A percentile compares a stretch with the other conserved stretches of the same genome.
phyloP scores from a whole-genome alignment of 306 rosid genomes.

The Spatholobus suberectus region DNA sequence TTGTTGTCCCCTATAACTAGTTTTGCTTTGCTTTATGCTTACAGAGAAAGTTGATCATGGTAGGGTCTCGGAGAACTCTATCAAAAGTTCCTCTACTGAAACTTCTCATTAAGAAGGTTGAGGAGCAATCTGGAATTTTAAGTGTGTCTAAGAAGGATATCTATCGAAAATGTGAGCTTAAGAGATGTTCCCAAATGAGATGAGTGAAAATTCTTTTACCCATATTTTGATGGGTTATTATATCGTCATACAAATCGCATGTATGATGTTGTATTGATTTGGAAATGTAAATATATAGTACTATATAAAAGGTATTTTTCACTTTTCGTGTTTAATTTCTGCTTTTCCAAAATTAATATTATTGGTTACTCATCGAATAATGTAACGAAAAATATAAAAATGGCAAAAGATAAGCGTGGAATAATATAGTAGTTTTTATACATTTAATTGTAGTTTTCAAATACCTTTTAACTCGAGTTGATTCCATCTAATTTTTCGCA shows the following conservation, averaged over 20 bases:
- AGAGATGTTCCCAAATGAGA: constrained; percentile 63
- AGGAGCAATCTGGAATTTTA: constrained; percentile 78
- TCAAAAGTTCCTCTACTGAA: constrained; percentile 76
- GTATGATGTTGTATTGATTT: neutral
- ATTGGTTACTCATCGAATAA: neutral
- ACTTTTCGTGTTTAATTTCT: neutral
- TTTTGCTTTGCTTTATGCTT: constrained; percentile 17
- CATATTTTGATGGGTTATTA: neutral
- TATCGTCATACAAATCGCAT: neutral
- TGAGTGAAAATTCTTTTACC: constrained; percentile 31
- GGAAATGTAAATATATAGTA: neutral
- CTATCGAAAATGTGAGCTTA: constrained; percentile 49
- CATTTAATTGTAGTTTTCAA: neutral
- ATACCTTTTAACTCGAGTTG: neutral
- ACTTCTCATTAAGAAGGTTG: constrained; percentile 88
- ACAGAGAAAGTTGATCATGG: constrained; percentile 92
- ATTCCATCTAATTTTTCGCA: no score
- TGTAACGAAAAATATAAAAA: neutral
- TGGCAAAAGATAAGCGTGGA: neutral
- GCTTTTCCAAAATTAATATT: neutral
- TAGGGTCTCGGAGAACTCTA: constrained; percentile 84
- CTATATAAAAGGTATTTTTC: neutral
- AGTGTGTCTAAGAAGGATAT: constrained; percentile 64
- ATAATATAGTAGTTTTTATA: neutral
- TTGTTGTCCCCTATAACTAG: neutral